Evolutionary conservation across 75 land plant genomes (phyloP).

Genomic region (Picea sitchensis): DNA sequence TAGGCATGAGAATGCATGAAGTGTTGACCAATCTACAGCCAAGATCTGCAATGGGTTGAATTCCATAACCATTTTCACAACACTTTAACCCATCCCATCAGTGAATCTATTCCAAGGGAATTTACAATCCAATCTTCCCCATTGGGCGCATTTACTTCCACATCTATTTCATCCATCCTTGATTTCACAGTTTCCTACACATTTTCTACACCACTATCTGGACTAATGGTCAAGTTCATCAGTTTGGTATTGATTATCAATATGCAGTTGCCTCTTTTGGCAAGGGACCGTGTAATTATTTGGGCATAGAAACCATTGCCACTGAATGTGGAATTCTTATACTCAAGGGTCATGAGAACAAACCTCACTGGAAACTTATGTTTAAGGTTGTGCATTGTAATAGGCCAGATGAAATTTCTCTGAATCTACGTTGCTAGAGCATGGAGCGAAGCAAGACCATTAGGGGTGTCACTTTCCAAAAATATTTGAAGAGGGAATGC

Average conservation of each 20-base stretch:
- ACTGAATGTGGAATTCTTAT: constrained; percentile 12
- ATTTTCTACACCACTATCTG: too few species aligned
- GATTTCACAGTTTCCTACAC: neutral
- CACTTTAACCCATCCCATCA: constrained; percentile 10
- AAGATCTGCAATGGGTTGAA: constrained; percentile 21
- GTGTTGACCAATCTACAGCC: constrained; percentile 22
- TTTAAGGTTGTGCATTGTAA: neutral
- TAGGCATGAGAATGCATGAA: constrained; percentile 15
- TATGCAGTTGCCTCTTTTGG: constrained; percentile 9
- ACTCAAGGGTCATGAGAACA: constrained; percentile 20
- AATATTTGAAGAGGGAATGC: too few species aligned
- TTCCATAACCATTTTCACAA: constrained; percentile 6
- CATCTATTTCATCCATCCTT: constrained; percentile 12
- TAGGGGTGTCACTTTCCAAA: too few species aligned
- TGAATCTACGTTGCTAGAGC: neutral
- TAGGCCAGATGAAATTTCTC: constrained; percentile 1
- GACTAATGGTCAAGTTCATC: neutral
- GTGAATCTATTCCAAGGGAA: constrained; percentile 19
- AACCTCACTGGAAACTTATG: neutral
- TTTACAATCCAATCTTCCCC: constrained; percentile 25
- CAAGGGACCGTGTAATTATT: constrained; percentile 19
- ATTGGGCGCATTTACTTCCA: constrained; percentile 11
- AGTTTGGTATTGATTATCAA: constrained; percentile 16
- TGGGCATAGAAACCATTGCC: constrained; percentile 29
- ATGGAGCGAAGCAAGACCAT: too few species aligned